Evolutionary conservation across 345 rosid genomes (phyloP).

Genomic region (Rhodamnia rubescens): DNA sequence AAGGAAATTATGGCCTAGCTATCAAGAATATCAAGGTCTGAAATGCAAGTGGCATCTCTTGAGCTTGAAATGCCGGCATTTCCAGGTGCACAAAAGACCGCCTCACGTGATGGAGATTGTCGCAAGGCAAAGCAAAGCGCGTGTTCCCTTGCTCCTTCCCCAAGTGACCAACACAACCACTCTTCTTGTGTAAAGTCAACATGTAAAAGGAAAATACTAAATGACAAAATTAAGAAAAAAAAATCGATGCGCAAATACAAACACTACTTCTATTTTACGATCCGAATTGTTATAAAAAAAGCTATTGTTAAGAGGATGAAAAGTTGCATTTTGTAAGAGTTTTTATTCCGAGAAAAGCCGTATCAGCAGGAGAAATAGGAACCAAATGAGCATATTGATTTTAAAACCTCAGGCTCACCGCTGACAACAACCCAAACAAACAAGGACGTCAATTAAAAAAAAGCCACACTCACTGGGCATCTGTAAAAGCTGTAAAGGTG

Average conservation of each 20-base stretch:
- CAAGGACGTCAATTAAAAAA: neutral
- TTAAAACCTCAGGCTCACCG: neutral
- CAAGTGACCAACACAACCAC: slow-evolving; percentile 69
- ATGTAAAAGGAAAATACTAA: neutral
- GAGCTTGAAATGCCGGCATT: slow-evolving; percentile 79
- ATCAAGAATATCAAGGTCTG: slow-evolving; percentile 56
- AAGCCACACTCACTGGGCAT: neutral
- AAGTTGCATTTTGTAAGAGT: too few relatives aligned
- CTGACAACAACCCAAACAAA: neutral
- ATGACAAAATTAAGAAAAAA: neutral
- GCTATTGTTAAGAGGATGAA: too few relatives aligned
- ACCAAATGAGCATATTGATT: neutral
- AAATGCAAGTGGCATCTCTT: slow-evolving; percentile 73
- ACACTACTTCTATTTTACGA: too few relatives aligned
- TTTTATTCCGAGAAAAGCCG: neutral
- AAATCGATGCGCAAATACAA: too few relatives aligned
- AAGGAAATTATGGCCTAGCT: slow-evolving; percentile 61
- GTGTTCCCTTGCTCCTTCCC: slow-evolving; percentile 95
- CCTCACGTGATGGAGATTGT: slow-evolving; percentile 60
- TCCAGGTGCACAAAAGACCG: slow-evolving; percentile 92
- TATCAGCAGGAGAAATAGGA: neutral
- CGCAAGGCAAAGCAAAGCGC: slow-evolving; percentile 80
- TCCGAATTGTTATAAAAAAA: too few relatives aligned
- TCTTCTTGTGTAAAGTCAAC: slow-evolving; percentile 29
- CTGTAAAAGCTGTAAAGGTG: neutral